A percentile compares a stretch with the other conserved stretches of the same genome.
These are phyloP conservation scores for Stereocaulon alpinum DNA, from an alignment of 495 filamentous ascomycete species.

Conservation along the genomic window DNA sequence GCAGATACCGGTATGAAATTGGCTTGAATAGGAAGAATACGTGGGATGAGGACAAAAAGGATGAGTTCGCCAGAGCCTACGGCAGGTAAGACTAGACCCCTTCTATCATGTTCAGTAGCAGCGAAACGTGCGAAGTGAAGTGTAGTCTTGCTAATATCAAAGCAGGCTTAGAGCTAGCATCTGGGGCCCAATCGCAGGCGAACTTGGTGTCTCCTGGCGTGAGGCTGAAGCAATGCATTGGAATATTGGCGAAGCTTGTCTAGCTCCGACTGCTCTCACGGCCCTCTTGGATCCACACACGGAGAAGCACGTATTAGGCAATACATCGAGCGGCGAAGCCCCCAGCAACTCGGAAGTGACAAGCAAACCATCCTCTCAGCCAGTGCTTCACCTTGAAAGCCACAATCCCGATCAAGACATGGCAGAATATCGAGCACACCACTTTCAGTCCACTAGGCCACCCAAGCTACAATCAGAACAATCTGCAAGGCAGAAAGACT, in stretches of 20 bases:
- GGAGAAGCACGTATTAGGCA: not conserved
- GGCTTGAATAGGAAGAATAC: not conserved
- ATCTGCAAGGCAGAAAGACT: not conserved
- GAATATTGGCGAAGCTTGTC: constrained; percentile 4
- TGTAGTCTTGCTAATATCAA: not conserved
- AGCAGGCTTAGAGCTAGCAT: constrained; percentile 1
- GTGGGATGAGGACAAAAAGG: not conserved
- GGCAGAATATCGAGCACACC: constrained; percentile 4
- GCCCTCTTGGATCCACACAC: no score
- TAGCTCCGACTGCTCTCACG: not conserved
- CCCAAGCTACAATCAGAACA: not conserved
- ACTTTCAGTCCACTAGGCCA: constrained; percentile 9
- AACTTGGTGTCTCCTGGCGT: constrained; percentile 10
- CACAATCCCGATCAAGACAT: not conserved
- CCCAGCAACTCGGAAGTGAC: not conserved
- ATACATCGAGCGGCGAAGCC: not conserved
- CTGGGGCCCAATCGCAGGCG: constrained; percentile 10
- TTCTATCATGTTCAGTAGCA: not conserved
- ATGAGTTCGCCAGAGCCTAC: not conserved
- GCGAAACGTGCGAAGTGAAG: not conserved
- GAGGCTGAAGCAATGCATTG: constrained; percentile 13
- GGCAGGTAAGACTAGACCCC: not conserved
- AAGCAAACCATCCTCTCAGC: not conserved
- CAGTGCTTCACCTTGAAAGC: no score
- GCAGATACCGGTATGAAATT: not conserved